These are phyloP conservation scores for Aspergillus amoenus DNA, from an alignment of 2,329 filamentous ascomycete species.

Conservation along the genomic window DNA sequence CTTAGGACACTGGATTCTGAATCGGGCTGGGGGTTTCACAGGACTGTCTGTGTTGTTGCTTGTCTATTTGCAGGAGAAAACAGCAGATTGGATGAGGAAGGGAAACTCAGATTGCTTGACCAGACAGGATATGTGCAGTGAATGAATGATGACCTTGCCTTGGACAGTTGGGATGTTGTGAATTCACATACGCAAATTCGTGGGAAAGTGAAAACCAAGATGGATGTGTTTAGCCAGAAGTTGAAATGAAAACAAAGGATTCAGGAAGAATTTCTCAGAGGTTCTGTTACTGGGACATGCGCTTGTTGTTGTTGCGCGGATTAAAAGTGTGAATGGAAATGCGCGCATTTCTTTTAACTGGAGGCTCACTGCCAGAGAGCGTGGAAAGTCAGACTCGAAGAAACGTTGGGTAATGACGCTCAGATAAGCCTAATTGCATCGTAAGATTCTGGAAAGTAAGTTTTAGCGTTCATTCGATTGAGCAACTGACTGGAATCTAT, in stretches of 20 bases:
- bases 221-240: background rate
- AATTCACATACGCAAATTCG: background rate
- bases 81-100: background rate
- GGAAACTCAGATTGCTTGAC: background rate
- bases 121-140: background rate
- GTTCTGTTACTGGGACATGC: background rate
- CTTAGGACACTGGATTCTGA: conserved; percentile 1
- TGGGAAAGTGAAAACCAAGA: background rate
- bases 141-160: background rate
- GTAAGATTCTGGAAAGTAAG: background rate
- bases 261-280: background rate
- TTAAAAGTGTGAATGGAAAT: background rate
- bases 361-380: background rate
- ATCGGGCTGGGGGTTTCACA: too few relatives aligned
- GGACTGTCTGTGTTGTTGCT: too few relatives aligned
- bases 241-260: background rate
- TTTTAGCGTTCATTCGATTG: background rate
- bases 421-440: background rate
- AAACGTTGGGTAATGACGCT: background rate
- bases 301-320: background rate
- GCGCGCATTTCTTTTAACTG: background rate
- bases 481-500: background rate
- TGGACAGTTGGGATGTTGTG: background rate
- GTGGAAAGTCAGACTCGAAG: background rate
- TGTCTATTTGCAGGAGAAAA: background rate